A percentile compares a stretch with the other conserved stretches of the same genome.
Conservation (phyloP, 371 early-diverging fungal genomes). For the Mortierella sp. region DNA sequence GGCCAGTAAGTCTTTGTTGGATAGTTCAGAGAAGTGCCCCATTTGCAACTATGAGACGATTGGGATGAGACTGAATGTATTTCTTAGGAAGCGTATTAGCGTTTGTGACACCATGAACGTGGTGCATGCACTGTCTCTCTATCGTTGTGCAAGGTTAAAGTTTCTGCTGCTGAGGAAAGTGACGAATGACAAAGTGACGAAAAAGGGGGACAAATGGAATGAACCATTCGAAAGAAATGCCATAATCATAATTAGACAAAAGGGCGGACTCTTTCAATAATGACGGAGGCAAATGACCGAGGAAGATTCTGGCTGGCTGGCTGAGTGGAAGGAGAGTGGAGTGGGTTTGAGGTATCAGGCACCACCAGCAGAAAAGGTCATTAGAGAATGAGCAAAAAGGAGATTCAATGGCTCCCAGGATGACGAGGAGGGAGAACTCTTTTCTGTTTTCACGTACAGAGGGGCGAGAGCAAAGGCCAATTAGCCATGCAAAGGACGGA, state of each 20-base stretch:
- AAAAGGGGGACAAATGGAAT: background rate
- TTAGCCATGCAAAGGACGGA: background rate
- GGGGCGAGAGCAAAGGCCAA: background rate
- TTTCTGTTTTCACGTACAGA: background rate
- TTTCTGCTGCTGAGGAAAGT: background rate
- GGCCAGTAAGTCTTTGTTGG: background rate
- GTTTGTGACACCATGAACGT: background rate
- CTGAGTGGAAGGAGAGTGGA: too few relatives aligned
- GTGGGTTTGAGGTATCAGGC: background rate
- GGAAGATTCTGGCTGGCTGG: background rate
- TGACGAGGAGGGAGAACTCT: background rate
- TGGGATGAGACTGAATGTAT: background rate
- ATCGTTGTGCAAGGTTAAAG: background rate
- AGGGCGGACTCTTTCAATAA: background rate
- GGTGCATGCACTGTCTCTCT: background rate
- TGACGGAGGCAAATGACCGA: background rate
- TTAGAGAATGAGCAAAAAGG: background rate
- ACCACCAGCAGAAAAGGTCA: background rate
- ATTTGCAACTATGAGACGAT: background rate
- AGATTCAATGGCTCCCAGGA: constrained; percentile 1
- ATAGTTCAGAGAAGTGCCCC: background rate
- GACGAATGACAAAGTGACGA: background rate
- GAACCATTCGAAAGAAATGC: background rate
- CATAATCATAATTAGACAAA: background rate
- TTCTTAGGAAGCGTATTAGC: background rate